These are phyloP conservation scores for Cymbopogon citratus DNA, from an alignment of 176 grass and related monocot species.

Conservation along the genomic window DNA sequence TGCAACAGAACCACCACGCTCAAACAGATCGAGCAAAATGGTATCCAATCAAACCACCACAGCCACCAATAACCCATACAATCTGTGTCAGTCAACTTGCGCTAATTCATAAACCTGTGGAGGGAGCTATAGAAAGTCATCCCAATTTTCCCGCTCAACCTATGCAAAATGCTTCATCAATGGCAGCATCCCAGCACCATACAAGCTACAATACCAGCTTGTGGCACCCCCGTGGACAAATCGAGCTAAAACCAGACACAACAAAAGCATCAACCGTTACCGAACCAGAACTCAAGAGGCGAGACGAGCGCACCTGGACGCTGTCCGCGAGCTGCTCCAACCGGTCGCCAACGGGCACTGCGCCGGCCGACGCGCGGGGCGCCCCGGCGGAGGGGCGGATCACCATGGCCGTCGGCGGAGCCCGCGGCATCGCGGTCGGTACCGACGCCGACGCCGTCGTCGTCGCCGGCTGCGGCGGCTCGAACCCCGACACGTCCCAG, in stretches of 20 bases:
- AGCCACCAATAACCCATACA: background rate
- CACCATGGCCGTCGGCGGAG: conserved; percentile 32
- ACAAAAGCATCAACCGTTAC: background rate
- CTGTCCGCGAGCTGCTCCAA: conserved; percentile 59
- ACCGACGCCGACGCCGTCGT: background rate
- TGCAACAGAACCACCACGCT: background rate
- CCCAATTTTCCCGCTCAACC: background rate
- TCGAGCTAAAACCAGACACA: background rate
- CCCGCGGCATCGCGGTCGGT: conserved; percentile 34
- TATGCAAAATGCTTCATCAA: background rate
- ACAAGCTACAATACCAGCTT: background rate
- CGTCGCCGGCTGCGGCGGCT: conserved; percentile 28
- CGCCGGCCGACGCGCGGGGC: conserved; percentile 5
- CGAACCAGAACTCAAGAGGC: background rate
- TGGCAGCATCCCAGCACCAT: background rate
- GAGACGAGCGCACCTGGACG: conserved; percentile 48
- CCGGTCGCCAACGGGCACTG: conserved; percentile 33
- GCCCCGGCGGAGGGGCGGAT: conserved; percentile 37
- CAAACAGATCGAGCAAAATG: background rate
- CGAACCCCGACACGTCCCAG: conserved; percentile 90
- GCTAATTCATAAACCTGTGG: background rate
- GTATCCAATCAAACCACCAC: background rate
- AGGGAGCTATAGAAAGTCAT: background rate
- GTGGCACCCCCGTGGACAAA: background rate
- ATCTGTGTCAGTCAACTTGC: background rate